phyloP scores from a whole-genome alignment of 2,329 filamentous ascomycete genomes.

The Diaporthe amygdali region DNA sequence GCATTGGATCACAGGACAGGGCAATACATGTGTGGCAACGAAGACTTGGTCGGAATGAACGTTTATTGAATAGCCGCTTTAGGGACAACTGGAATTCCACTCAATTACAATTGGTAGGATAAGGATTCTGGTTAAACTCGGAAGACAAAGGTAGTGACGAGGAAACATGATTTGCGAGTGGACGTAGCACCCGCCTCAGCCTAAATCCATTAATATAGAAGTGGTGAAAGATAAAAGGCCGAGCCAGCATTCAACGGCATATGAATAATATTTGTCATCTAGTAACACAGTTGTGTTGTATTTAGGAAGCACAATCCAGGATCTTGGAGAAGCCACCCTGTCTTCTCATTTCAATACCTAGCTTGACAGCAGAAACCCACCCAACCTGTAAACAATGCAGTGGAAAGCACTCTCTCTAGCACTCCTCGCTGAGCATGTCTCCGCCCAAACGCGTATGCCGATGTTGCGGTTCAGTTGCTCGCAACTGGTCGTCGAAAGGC shows the following conservation, averaged over 20 bases:
- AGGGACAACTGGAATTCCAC: no score
- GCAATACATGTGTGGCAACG: no score
- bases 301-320: not conserved
- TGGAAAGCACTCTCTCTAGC: no score
- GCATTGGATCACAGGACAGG: no score
- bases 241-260: not conserved
- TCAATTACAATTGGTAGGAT: not conserved
- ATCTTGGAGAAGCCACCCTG: not conserved
- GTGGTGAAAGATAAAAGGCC: not conserved
- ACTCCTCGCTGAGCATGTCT: no score
- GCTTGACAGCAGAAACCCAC: not conserved
- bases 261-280: not conserved
- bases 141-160: not conserved
- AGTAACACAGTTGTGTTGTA: not conserved
- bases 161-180: not conserved
- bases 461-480: slow-evolving; percentile 48
- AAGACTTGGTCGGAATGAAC: no score
- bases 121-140: not conserved
- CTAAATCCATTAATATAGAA: slow-evolving; percentile 6
- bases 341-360: not conserved
- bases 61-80: no score
- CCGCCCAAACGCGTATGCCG: not conserved
- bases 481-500: slow-evolving; percentile 50
- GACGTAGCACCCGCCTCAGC: not conserved
- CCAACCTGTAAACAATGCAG: not conserved